These are phyloP conservation scores for Uronychia setigera DNA, from an alignment of 73 alveolate genomes.

Conservation along the genomic window DNA sequence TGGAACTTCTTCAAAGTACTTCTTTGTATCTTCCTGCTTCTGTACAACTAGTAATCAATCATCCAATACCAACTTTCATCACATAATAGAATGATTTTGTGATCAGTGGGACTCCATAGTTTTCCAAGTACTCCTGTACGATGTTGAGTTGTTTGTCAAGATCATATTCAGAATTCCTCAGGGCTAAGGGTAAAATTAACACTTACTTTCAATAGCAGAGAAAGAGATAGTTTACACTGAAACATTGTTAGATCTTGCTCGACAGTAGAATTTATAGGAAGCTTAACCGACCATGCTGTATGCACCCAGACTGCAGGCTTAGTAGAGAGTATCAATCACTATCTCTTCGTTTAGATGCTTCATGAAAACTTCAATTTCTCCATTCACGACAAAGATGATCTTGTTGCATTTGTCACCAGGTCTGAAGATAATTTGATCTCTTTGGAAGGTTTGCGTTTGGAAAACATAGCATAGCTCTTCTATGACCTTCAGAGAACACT, in stretches of 20 bases:
- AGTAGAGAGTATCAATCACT: slow-evolving; percentile 1
- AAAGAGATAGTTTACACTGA: background rate
- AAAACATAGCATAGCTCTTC: slow-evolving; percentile 26
- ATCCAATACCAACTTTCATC: too few relatives aligned
- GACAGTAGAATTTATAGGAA: background rate
- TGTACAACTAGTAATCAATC: background rate
- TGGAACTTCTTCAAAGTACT: background rate
- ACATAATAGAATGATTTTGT: too few relatives aligned
- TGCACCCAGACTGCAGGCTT: background rate
- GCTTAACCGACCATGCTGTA: background rate
- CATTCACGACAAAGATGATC: background rate
- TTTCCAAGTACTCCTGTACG: background rate
- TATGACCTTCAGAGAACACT: background rate
- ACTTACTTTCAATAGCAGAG: background rate
- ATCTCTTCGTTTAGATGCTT: background rate
- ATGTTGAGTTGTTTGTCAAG: background rate
- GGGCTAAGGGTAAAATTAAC: background rate
- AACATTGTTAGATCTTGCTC: background rate
- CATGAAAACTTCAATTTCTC: slow-evolving; percentile 1
- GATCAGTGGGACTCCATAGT: background rate
- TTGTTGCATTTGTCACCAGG: slow-evolving; percentile 1
- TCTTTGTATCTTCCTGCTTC: background rate
- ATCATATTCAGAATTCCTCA: background rate
- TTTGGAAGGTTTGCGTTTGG: slow-evolving; percentile 1
- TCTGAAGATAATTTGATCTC: slow-evolving; percentile 7